Conservation (phyloP, 257 asterid genomes). For the Solanum sejunctum region DNA sequence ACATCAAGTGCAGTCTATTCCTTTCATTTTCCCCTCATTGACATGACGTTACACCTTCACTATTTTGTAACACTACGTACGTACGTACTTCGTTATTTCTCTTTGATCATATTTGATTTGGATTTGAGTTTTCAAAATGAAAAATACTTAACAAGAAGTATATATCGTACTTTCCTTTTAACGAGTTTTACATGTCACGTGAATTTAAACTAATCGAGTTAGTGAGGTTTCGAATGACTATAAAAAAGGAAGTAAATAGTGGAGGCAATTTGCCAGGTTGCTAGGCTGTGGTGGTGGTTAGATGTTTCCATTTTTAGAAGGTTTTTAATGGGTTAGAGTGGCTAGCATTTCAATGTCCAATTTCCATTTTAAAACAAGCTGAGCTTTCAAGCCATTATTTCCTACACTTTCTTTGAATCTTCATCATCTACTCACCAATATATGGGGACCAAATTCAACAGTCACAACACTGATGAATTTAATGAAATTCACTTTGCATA, state of each 20-base stretch:
- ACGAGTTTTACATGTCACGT: accelerated
- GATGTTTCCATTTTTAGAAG: conserved; percentile 25
- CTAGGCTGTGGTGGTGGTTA: conserved; percentile 27
- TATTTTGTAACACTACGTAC: background rate
- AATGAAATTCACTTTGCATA: background rate
- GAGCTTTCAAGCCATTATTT: conserved; percentile 28
- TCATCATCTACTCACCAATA: background rate
- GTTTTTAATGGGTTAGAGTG: conserved; percentile 16
- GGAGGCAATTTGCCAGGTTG: background rate
- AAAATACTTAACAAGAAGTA: no score
- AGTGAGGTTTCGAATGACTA: no score
- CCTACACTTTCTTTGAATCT: background rate
- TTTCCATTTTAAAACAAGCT: conserved; percentile 24
- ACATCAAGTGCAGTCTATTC: background rate
- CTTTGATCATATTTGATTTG: no score
- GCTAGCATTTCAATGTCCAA: conserved; percentile 17
- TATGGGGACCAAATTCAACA: background rate
- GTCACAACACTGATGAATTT: background rate
- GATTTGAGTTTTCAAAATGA: no score
- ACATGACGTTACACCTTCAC: background rate
- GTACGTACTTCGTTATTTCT: background rate
- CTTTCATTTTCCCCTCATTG: background rate
- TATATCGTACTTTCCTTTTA: background rate
- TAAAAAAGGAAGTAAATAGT: background rate
- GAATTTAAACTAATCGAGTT: background rate